A percentile compares a stretch with the other conserved stretches of the same genome.
Evolutionary conservation across 805 yeast species (phyloP).

Genomic region (Wickerhamiella brachini): DNA sequence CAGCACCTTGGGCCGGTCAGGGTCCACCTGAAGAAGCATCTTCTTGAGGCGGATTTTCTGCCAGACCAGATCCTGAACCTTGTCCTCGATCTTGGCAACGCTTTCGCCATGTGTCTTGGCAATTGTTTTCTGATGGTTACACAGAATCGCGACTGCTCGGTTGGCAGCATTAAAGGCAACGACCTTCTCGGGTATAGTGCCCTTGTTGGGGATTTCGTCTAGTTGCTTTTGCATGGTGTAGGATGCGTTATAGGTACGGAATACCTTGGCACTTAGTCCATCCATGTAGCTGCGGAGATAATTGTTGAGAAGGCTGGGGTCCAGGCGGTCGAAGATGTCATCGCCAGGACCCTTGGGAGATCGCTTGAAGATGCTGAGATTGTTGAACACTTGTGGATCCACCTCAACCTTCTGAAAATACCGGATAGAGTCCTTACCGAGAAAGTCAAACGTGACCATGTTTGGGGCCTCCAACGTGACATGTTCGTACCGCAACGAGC

Average conservation of each 20-base stretch:
- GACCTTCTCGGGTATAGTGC: conserved; percentile 77
- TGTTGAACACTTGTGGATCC: conserved; percentile 81
- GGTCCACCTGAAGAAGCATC: conserved; percentile 56
- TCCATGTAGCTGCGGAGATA: conserved; percentile 82
- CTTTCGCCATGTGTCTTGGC: conserved; percentile 72
- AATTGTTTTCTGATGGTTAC: conserved; percentile 94
- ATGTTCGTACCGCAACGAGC: conserved; percentile 85
- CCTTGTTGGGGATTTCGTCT: conserved; percentile 71
- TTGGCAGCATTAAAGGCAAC: conserved; percentile 88
- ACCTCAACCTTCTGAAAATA: conserved; percentile 88
- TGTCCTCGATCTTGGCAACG: conserved; percentile 65
- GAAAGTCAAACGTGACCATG: conserved; percentile 75
- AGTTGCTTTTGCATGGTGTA: conserved; percentile 93
- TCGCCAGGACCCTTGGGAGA: conserved; percentile 86
- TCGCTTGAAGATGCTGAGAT: conserved; percentile 73
- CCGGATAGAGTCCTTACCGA: conserved; percentile 91
- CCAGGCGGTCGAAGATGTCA: conserved; percentile 80
- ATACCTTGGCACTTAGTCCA: conserved; percentile 90
- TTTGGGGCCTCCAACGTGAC: conserved; percentile 74
- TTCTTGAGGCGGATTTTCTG: conserved; percentile 60
- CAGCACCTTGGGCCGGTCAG: conserved; percentile 36
- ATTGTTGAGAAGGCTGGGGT: conserved; percentile 69
- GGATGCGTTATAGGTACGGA: conserved; percentile 94
- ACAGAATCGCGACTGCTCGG: conserved; percentile 84
- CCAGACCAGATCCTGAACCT: conserved; percentile 72